A percentile compares a stretch with the other conserved stretches of the same genome.
These are phyloP conservation scores for Hypericum androsaemum DNA, from an alignment of 345 rosid species.

Conservation along the genomic window DNA sequence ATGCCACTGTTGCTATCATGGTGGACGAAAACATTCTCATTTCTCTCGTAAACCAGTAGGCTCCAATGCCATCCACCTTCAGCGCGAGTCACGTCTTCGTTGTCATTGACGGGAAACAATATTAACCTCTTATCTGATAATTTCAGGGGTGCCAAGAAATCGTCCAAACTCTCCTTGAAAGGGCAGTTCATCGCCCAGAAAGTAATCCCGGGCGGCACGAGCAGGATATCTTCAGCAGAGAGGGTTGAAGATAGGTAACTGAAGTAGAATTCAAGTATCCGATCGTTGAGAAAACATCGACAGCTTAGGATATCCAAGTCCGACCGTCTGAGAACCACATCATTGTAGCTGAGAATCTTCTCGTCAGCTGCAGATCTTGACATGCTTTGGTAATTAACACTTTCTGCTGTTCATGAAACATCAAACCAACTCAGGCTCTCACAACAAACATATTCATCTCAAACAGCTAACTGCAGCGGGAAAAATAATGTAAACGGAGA, in stretches of 20 bases:
- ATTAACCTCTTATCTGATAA: not conserved
- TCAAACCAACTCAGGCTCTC: too few species aligned
- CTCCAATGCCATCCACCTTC: not conserved
- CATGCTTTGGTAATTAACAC: constrained; percentile 26
- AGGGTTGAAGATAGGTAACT: constrained; percentile 47
- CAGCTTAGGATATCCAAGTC: constrained; percentile 62
- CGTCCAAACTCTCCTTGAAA: constrained; percentile 37
- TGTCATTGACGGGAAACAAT: not conserved
- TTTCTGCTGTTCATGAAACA: too few species aligned
- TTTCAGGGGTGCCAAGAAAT: constrained; percentile 28
- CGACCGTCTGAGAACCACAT: constrained; percentile 70
- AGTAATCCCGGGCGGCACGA: constrained; percentile 69
- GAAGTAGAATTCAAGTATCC: constrained; percentile 76
- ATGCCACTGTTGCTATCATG: not conserved
- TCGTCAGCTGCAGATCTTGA: constrained; percentile 42
- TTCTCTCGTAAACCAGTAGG: not conserved
- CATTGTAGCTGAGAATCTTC: constrained; percentile 67
- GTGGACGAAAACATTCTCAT: not conserved
- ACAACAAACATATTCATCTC: too few species aligned
- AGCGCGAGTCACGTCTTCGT: not conserved
- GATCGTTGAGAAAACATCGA: constrained; percentile 49
- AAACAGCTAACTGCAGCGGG: too few species aligned
- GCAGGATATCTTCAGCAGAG: constrained; percentile 36
- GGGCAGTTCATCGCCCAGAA: constrained; percentile 77
- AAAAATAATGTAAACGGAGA: too few species aligned